Evolutionary conservation across 352 stramenopile species (phyloP), one percentile per base, ranked within the genome.

Genomic region (Pythium utonaiense): DNA sequence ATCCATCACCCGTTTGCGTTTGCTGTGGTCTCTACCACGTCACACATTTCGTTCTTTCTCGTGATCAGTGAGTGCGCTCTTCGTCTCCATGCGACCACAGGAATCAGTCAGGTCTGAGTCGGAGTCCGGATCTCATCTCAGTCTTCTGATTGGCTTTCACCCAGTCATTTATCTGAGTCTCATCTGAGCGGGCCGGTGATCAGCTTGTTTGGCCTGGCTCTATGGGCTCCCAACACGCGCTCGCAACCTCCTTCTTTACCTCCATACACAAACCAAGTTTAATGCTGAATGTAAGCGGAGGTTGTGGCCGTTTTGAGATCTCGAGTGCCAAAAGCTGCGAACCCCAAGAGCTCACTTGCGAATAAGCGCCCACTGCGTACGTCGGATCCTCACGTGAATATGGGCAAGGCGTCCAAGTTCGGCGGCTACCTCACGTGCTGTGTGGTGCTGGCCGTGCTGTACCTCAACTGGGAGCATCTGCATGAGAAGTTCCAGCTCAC

Each of bases 401-500:
- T 91, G 80, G 75, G 78, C 47, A 88, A 82, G 59, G 67, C 61
- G 31, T 54, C 62, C 52, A 80, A 74, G 48, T 60, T 78, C 16
- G 66, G 75, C 49, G 64, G 66, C 30, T 78, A 74, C 40, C 53
- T 75, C 44, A 63, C 67, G 66, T 57, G 82, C 61, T 68, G 76
- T 33, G 66, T 71, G 27, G 67, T 67, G 27, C 48, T 84, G 13
- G 64, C 71, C 40, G 64, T 88, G 34, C 60, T 71, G 45, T 86
- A 78, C 53, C 72, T 72, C 19, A 86, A 78, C 66, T 83, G 72
- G 74, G 69, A 73, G 14, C 68, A 80, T 34, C 69, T 91, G 36
- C 70, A 71, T 24, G 77, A 88, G 54, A 78, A 76, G 64, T 71
- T 90, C 60, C 74, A 89, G 57, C 76, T 89, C 49, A 88, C 78